Conservation (phyloP, 2,329 filamentous ascomycete species). For the Epichloe scottii region DNA sequence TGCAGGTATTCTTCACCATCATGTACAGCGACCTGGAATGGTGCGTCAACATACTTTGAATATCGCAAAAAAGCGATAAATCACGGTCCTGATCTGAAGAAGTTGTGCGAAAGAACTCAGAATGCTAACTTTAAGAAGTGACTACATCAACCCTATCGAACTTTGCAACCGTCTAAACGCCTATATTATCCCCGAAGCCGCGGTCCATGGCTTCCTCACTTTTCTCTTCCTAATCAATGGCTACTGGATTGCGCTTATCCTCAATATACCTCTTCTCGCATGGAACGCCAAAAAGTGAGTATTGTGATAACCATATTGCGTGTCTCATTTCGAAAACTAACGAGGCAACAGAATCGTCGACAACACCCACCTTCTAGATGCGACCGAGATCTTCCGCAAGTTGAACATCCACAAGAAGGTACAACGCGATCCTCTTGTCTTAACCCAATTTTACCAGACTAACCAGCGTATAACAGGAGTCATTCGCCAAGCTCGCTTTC, state of each 20-base stretch:
- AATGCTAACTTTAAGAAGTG: constrained; percentile 39
- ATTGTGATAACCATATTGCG: background rate
- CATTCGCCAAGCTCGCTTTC: constrained; percentile 97
- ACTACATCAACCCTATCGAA: constrained; percentile 99
- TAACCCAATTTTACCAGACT: constrained; percentile 3
- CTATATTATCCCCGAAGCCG: constrained; percentile 97
- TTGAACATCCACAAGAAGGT: constrained; percentile 99
- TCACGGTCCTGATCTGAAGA: background rate
- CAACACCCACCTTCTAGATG: constrained; percentile 92
- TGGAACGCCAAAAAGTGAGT: constrained; percentile 98
- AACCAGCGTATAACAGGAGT: constrained; percentile 53
- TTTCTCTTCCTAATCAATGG: constrained; percentile 96
- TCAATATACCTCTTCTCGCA: constrained; percentile 82
- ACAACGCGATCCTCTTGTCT: constrained; percentile 7
- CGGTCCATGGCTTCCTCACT: constrained; percentile 91
- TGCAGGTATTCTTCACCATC: constrained; percentile 99
- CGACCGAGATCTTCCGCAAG: constrained; percentile 98
- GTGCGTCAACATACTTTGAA: constrained; percentile 39
- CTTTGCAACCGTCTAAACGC: constrained; percentile 99
- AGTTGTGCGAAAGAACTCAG: background rate
- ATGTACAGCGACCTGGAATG: constrained; percentile 99
- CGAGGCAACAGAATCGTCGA: constrained; percentile 64
- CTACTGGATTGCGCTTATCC: constrained; percentile 87
- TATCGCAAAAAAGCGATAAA: background rate
- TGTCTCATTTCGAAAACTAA: background rate